phyloP scores from a whole-genome alignment of 495 filamentous ascomycete species.

The Clavariopsis aquatica region DNA sequence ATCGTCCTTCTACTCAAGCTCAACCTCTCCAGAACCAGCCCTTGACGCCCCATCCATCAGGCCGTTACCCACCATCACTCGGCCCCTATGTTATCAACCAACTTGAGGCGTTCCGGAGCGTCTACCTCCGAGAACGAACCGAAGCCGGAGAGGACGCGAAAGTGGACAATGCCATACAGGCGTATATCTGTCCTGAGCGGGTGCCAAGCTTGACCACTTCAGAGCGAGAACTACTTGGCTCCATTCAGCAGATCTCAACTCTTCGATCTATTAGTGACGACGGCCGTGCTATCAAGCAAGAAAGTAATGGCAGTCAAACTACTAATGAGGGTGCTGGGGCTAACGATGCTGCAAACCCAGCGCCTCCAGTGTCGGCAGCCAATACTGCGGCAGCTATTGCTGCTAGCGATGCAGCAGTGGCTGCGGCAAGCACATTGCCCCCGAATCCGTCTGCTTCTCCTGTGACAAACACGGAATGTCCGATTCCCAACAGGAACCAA shows the following conservation, averaged over 20 bases:
- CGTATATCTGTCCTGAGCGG: constrained; percentile 4
- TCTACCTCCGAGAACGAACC: constrained; percentile 16
- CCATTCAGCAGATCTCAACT: background rate
- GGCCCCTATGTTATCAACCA: constrained; percentile 16
- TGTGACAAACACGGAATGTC: background rate
- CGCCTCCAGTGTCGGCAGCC: constrained; percentile 4
- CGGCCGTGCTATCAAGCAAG: constrained; percentile 5
- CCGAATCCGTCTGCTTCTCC: background rate
- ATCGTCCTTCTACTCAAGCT: background rate
- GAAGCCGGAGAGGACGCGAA: background rate
- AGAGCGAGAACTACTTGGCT: background rate
- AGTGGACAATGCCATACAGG: constrained; percentile 32
- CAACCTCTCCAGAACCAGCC: background rate
- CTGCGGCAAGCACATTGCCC: background rate
- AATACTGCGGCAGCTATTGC: constrained; percentile 25
- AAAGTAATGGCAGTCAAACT: background rate
- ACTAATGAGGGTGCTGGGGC: too few relatives aligned
- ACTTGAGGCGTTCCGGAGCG: constrained; percentile 32
- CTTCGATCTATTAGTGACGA: background rate
- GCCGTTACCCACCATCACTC: constrained; percentile 24
- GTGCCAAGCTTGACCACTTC: background rate
- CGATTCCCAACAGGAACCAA: background rate
- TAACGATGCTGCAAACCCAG: background rate
- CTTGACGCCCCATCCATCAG: constrained; percentile 2
- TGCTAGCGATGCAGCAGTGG: constrained; percentile 22